A percentile compares a stretch with the other conserved stretches of the same genome.
Conservation (phyloP, 495 filamentous ascomycete species). For the Xylaria palmicola region DNA sequence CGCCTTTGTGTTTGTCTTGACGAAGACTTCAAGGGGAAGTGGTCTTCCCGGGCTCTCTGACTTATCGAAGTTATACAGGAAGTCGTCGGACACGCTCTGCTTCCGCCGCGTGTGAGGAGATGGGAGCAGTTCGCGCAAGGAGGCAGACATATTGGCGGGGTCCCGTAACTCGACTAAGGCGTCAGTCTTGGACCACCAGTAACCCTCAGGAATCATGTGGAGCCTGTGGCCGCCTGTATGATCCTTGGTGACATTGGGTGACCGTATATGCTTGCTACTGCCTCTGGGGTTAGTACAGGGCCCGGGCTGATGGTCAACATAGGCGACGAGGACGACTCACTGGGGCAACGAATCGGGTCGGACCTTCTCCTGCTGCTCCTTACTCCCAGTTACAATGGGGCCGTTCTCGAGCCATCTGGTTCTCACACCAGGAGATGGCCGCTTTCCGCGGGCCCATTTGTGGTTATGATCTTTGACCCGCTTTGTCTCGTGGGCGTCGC, state of each 20-base stretch:
- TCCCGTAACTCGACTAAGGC: constrained; percentile 35
- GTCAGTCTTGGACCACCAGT: constrained; percentile 27
- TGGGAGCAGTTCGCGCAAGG: constrained; percentile 29
- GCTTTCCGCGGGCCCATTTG: constrained; percentile 44
- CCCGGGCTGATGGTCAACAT: background rate
- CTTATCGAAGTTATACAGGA: constrained; percentile 47
- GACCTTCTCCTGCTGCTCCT: constrained; percentile 30
- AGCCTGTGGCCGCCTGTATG: constrained; percentile 20
- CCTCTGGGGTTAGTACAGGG: constrained; percentile 10
- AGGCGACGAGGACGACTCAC: constrained; percentile 19
- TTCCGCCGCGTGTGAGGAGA: constrained; percentile 19
- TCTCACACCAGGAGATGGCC: constrained; percentile 26
- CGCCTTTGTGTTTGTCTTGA: constrained; percentile 40
- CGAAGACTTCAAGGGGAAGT: constrained; percentile 42
- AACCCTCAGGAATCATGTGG: constrained; percentile 3
- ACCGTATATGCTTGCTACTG: constrained; percentile 21
- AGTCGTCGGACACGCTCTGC: constrained; percentile 34
- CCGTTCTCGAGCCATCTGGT: constrained; percentile 11
- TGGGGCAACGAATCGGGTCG: constrained; percentile 25
- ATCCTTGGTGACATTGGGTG: constrained; percentile 40
- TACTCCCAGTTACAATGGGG: constrained; percentile 15
- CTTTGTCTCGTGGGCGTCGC: constrained; percentile 41
- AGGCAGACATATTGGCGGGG: constrained; percentile 26
- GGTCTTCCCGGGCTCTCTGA: constrained; percentile 37
- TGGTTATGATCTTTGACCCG: constrained; percentile 40